phyloP scores from a whole-genome alignment of 768 basidiomycete species.

The Boletus huronensis region DNA sequence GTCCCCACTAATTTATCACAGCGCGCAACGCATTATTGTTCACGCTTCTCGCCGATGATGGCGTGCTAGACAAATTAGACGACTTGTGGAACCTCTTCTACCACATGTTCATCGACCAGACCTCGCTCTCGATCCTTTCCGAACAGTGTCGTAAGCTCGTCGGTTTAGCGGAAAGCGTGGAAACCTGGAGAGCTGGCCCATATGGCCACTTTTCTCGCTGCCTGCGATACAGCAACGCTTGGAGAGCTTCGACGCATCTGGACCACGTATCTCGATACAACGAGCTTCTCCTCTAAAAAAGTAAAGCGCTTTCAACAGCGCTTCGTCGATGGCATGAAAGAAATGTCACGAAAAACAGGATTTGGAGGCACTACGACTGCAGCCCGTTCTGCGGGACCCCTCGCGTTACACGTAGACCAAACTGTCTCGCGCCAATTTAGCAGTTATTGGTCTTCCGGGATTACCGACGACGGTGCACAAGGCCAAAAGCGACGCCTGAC shows the following conservation, averaged over 20 bases:
- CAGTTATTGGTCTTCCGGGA: slow-evolving; percentile 23
- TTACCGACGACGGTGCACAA: slow-evolving; percentile 5
- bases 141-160: slow-evolving; percentile 29
- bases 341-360: not conserved
- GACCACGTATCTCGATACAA: slow-evolving; percentile 16
- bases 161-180: slow-evolving; percentile 8
- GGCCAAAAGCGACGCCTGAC: not conserved
- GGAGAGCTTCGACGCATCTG: slow-evolving; percentile 18
- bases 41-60: slow-evolving; percentile 24
- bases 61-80: slow-evolving; percentile 4
- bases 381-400: slow-evolving; percentile 28
- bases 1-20: slow-evolving; percentile 3
- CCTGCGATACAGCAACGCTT: slow-evolving; percentile 22
- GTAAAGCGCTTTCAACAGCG: slow-evolving; percentile 9
- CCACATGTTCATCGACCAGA: slow-evolving; percentile 22
- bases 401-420: not conserved
- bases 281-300: slow-evolving; percentile 3
- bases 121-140: slow-evolving; percentile 15
- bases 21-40: slow-evolving; percentile 29
- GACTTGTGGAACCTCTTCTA: slow-evolving; percentile 28
- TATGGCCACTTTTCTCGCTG: slow-evolving; percentile 25
- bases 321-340: slow-evolving; percentile 11
- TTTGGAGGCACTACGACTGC: slow-evolving; percentile 1
- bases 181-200: slow-evolving; percentile 24
- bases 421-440: slow-evolving; percentile 15